A percentile compares a stretch with the other conserved stretches of the same genome.
These are phyloP conservation scores for Dictyostelium firmibasis DNA, from an alignment of 78 protist species.

Conservation along the genomic window DNA sequence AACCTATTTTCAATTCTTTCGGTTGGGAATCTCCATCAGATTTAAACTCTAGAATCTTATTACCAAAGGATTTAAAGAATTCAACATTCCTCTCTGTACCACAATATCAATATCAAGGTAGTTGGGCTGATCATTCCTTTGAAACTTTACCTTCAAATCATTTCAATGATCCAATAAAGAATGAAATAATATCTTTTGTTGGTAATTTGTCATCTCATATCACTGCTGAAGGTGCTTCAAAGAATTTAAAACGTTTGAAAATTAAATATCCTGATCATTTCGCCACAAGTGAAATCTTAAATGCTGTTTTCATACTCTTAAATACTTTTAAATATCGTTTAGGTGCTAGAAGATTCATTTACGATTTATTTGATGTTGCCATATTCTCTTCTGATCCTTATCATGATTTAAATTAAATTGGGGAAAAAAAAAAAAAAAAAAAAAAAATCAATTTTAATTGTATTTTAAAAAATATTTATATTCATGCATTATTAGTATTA, in stretches of 20 bases:
- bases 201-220: slow-evolving; percentile 41
- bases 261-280: slow-evolving; percentile 46
- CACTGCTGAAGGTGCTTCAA: slow-evolving; percentile 78
- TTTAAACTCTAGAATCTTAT: slow-evolving; percentile 13
- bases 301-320: not conserved
- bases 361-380: slow-evolving; percentile 68
- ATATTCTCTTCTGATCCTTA: slow-evolving; percentile 43
- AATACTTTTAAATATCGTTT: slow-evolving; percentile 33
- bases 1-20: not conserved
- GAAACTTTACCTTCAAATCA: not conserved
- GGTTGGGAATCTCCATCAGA: slow-evolving; percentile 79
- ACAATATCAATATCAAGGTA: slow-evolving; percentile 38
- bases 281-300: slow-evolving; percentile 39
- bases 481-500: not conserved
- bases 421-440: not conserved
- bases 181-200: slow-evolving; percentile 53
- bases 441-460: not conserved
- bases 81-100: not conserved
- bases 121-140: slow-evolving; percentile 33
- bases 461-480: not conserved
- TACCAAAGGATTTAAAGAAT: slow-evolving; percentile 66
- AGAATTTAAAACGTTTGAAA: slow-evolving; percentile 53
- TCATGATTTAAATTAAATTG: not conserved
- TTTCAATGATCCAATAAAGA: slow-evolving; percentile 32
- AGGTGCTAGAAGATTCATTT: slow-evolving; percentile 65